Percentiles rank a stretch among this genome's conserved stretches.
These are phyloP conservation scores for Fistulina hepatica DNA, from an alignment of 1,284 basidiomycete species.

Conservation along the genomic window DNA sequence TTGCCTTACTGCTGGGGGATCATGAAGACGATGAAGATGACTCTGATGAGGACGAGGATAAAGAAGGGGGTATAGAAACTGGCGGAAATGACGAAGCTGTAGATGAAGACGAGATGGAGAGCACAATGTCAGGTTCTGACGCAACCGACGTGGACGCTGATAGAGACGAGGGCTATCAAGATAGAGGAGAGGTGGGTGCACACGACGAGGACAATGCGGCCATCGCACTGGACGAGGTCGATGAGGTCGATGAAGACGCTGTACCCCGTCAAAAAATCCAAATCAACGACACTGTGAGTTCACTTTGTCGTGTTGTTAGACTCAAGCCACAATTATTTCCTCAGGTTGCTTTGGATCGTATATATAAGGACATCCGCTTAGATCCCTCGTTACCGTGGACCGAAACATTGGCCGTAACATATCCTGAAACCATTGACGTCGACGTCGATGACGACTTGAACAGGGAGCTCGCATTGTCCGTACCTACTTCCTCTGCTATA, in stretches of 20 bases:
- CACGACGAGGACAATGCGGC: slow-evolving; percentile 31
- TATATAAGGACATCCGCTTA: slow-evolving; percentile 70
- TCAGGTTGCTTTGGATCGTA: slow-evolving; percentile 72
- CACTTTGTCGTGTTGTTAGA: slow-evolving; percentile 6
- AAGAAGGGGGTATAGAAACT: slow-evolving; percentile 21
- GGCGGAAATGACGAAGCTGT: slow-evolving; percentile 24
- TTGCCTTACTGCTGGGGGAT: slow-evolving; percentile 29
- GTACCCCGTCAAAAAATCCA: slow-evolving; percentile 74
- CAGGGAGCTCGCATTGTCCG: slow-evolving; percentile 89
- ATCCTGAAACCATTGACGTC: slow-evolving; percentile 64
- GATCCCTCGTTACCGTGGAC: slow-evolving; percentile 75
- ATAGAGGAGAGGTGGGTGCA: slow-evolving; percentile 17
- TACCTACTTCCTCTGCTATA: too few relatives aligned
- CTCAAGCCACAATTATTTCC: slow-evolving; percentile 5
- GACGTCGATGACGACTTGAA: slow-evolving; percentile 85
- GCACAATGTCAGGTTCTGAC: slow-evolving; percentile 28
- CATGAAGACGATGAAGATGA: slow-evolving; percentile 27
- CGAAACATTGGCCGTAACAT: slow-evolving; percentile 71
- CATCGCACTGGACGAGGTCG: slow-evolving; percentile 62
- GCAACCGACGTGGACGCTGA: slow-evolving; percentile 17
- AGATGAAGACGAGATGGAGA: slow-evolving; percentile 28
- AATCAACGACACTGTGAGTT: slow-evolving; percentile 64
- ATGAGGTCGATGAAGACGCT: slow-evolving; percentile 64
- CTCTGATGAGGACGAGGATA: slow-evolving; percentile 23
- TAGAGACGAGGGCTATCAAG: slow-evolving; percentile 19